A percentile compares a stretch with the other conserved stretches of the same genome.
These are phyloP conservation scores for Saturnispora hagleri DNA, from an alignment of 805 yeast genomes.

Conservation along the genomic window DNA sequence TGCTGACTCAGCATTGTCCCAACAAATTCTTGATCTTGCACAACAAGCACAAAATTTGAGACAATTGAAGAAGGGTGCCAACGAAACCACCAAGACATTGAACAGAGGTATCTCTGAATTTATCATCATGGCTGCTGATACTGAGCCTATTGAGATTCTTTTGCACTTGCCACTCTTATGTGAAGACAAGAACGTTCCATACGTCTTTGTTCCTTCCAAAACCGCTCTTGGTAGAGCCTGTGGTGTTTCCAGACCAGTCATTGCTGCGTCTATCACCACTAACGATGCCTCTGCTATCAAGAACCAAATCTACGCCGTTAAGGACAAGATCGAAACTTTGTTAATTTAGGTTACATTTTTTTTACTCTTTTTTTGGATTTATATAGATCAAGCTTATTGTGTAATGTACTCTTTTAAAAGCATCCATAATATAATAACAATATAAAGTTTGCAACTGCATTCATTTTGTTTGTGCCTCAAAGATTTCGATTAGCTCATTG, in stretches of 20 bases:
- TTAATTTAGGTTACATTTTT: slow-evolving; percentile 49
- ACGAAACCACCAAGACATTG: slow-evolving; percentile 97
- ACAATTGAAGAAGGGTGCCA: slow-evolving; percentile 99
- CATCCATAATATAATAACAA: neutral
- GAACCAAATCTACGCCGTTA: slow-evolving; percentile 93
- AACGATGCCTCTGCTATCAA: slow-evolving; percentile 97
- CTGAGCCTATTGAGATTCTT: slow-evolving; percentile 97
- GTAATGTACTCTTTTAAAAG: neutral
- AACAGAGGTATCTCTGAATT: slow-evolving; percentile 99
- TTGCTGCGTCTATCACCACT: slow-evolving; percentile 96
- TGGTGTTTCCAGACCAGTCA: slow-evolving; percentile 99
- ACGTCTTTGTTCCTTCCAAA: slow-evolving; percentile 97
- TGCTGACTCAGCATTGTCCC: slow-evolving; percentile 91
- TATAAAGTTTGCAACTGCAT: neutral
- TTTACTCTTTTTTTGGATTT: neutral
- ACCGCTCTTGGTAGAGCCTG: slow-evolving; percentile 99
- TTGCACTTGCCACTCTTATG: slow-evolving; percentile 95
- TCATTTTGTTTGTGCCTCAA: slow-evolving; percentile 22
- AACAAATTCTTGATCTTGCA: slow-evolving; percentile 94
- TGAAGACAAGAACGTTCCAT: slow-evolving; percentile 99
- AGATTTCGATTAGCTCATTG: slow-evolving; percentile 34
- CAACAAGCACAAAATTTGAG: slow-evolving; percentile 97
- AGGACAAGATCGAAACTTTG: slow-evolving; percentile 98
- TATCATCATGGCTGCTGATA: slow-evolving; percentile 99
- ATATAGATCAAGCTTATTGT: neutral